A percentile compares a stretch with the other conserved stretches of the same genome.
These are phyloP conservation scores for Dryas alaskensis DNA, from an alignment of 306 rosid genomes.

Conservation along the genomic window DNA sequence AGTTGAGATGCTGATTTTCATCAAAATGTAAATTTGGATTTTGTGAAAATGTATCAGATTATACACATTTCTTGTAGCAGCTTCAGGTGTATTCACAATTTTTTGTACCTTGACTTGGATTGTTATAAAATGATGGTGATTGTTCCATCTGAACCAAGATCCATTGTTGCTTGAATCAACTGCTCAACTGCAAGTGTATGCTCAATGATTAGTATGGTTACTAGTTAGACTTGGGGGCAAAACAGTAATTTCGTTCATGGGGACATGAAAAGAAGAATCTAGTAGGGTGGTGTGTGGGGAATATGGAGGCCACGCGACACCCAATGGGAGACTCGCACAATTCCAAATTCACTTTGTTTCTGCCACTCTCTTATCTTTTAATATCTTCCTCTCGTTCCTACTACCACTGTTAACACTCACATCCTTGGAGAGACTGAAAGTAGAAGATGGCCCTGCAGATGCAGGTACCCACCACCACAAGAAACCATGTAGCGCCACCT, in stretches of 20 bases:
- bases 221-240: not conserved
- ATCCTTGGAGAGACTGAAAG: not conserved
- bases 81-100: no score
- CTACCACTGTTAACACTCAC: not conserved
- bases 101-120: not conserved
- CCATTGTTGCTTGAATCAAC: not conserved
- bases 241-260: not conserved
- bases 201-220: no score
- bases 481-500: conserved; percentile 17
- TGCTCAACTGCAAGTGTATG: not conserved
- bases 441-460: conserved; percentile 49
- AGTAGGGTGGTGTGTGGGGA: conserved; percentile 16
- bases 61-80: not conserved
- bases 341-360: not conserved
- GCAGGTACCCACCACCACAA: conserved; percentile 40
- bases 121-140: conserved; percentile 6
- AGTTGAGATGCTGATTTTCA: conserved; percentile 10
- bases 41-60: conserved; percentile 6
- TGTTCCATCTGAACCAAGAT: not conserved
- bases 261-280: not conserved
- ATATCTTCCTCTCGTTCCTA: conserved; percentile 8
- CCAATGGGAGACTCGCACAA: not conserved
- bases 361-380: conserved; percentile 24
- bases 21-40: conserved; percentile 11
- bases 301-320: conserved; percentile 37